These are phyloP conservation scores for Stephania cephalantha DNA, from an alignment of 164 flowering plant species.

Conservation along the genomic window DNA sequence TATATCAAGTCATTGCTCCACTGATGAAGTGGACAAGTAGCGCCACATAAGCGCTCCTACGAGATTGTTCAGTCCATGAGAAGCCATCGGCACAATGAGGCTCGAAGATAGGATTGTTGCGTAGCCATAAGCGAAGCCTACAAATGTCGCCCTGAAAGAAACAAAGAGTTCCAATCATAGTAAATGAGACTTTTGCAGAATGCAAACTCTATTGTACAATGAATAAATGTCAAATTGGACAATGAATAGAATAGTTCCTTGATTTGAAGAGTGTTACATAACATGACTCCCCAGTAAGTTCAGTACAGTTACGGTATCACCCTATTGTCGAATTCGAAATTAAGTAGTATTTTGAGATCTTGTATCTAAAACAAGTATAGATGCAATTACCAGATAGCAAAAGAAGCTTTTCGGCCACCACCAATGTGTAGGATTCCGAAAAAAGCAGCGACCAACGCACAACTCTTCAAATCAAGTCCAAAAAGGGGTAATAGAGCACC, in stretches of 20 bases:
- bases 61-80: constrained; percentile 83
- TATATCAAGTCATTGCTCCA: constrained; percentile 2
- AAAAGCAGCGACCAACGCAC: constrained; percentile 46
- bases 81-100: constrained; percentile 73
- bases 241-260: no score
- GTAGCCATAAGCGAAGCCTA: constrained; percentile 67
- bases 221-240: no score
- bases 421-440: constrained; percentile 84
- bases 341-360: background rate
- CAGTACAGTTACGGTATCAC: background rate
- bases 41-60: constrained; percentile 78
- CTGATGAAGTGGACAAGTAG: constrained; percentile 29
- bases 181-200: background rate
- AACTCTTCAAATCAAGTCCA: constrained; percentile 57
- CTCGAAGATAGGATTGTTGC: constrained; percentile 60
- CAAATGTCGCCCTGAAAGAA: constrained; percentile 78
- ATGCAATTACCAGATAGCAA: constrained; percentile 64
- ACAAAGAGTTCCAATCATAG: background rate
- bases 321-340: background rate
- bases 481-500: constrained; percentile 79
- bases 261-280: background rate
- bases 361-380: background rate
- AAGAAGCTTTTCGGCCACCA: constrained; percentile 70
- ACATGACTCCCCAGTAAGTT: background rate
- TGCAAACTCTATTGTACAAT: no score